Conservation (phyloP, 2,329 filamentous ascomycete genomes). For the Fusarium tuaranense region DNA sequence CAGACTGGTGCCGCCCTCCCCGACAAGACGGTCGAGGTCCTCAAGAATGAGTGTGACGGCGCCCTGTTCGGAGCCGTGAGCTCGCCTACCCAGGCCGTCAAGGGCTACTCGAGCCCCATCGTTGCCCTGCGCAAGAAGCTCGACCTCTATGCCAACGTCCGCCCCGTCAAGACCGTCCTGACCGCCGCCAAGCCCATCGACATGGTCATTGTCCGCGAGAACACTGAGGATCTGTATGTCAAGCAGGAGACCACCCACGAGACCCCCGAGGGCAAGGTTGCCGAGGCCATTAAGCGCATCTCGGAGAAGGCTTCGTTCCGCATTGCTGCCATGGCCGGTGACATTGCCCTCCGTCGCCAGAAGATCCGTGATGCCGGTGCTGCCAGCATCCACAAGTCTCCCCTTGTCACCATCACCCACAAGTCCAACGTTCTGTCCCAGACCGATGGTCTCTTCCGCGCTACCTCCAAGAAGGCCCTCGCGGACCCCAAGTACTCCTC, state of each 20-base stretch:
- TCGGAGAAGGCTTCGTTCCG: constrained; percentile 85
- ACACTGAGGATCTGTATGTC: constrained; percentile 98
- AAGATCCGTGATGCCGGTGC: constrained; percentile 74
- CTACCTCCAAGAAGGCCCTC: constrained; percentile 80
- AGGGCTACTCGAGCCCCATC: constrained; percentile 96
- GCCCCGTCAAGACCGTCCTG: constrained; percentile 87
- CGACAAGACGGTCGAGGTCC: constrained; percentile 88
- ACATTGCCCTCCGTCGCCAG: constrained; percentile 90
- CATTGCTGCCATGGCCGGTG: constrained; percentile 93
- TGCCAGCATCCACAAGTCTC: constrained; percentile 71
- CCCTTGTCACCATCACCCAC: constrained; percentile 95
- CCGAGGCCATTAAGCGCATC: constrained; percentile 98
- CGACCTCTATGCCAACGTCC: constrained; percentile 96
- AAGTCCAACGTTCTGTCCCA: constrained; percentile 98
- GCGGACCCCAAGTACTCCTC: constrained; percentile 70
- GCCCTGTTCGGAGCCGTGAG: constrained; percentile 96
- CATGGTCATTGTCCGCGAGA: constrained; percentile 98
- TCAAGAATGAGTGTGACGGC: constrained; percentile 92
- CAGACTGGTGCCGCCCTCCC: constrained; percentile 89
- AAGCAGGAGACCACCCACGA: constrained; percentile 93
- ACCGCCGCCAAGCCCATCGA: constrained; percentile 80
- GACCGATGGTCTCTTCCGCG: constrained; percentile 95
- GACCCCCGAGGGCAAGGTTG: constrained; percentile 82
- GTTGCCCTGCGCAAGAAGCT: constrained; percentile 96
- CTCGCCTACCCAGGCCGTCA: constrained; percentile 89